These are phyloP conservation scores for Verticillium dahliae DNA, from an alignment of 2,329 filamentous ascomycete genomes.

Conservation along the genomic window DNA sequence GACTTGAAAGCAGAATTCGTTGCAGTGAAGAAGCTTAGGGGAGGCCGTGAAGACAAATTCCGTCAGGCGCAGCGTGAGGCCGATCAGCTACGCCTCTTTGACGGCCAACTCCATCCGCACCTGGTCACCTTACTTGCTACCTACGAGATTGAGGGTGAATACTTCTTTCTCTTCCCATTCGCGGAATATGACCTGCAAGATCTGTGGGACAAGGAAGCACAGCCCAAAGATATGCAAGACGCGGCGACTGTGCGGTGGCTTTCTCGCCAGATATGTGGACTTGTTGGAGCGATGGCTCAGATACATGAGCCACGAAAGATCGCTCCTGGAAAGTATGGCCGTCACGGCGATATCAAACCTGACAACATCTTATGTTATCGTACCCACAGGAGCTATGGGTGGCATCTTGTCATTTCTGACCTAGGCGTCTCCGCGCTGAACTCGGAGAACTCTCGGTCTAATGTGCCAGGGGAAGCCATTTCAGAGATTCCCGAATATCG, in stretches of 20 bases:
- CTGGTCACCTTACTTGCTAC: slow-evolving; percentile 3
- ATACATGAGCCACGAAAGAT: background rate
- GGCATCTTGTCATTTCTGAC: slow-evolving; percentile 1
- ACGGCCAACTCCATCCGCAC: slow-evolving; percentile 1
- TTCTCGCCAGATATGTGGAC: slow-evolving; percentile 4
- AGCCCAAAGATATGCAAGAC: background rate
- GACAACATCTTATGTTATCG: slow-evolving; percentile 5
- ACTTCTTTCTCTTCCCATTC: slow-evolving; percentile 6
- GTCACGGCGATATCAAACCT: slow-evolving; percentile 8
- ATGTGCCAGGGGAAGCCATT: background rate
- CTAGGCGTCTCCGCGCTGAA: background rate
- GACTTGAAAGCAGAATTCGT: background rate
- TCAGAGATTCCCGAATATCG: background rate
- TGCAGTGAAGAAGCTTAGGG: background rate
- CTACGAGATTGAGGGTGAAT: slow-evolving; percentile 1
- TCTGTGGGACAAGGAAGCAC: background rate
- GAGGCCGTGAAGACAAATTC: background rate
- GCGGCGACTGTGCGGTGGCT: slow-evolving; percentile 2
- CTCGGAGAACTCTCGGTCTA: background rate
- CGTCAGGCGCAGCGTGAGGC: background rate
- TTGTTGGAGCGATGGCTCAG: slow-evolving; percentile 1
- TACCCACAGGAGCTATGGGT: background rate
- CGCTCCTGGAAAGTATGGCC: background rate
- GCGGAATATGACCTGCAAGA: slow-evolving; percentile 3
- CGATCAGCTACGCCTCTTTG: background rate